Evolutionary conservation across 2,329 filamentous ascomycete genomes (phyloP), one percentile per base, ranked within the genome.

Genomic region (Xylariales sp.): DNA sequence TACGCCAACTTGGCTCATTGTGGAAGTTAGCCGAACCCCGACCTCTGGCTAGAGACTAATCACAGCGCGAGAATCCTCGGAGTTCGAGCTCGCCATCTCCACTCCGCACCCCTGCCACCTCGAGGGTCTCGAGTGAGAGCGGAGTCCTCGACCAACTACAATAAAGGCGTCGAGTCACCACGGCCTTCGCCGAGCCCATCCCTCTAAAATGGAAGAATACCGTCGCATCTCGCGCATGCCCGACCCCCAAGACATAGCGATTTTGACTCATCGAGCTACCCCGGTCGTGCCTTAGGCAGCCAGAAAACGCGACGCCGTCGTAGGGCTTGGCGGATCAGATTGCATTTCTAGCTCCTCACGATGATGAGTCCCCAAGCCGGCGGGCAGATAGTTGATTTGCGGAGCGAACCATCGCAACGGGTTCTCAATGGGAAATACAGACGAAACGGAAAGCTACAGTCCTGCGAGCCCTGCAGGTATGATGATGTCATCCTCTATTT

Each of bases 381-480:
- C 36, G 75, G 75, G 34, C 75, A 74, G 65, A 75, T 76, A 55
- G 71, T 76, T 68, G 71, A 76, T 66, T 68, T 76, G 65, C 71
- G 72, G 46, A 56, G 66, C 53, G 48, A 54, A 8, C 48, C 72
- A 30, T 69, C 70, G 30, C 72, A 68, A 34, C 68, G 66, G 39
- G 55, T 62, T 56, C 61, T 78, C 46, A 78, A 75, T 12, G 73
- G 72, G 34, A 79, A 74, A 59, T 79, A 79, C 55, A 72, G 78
- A 50, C 75, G 78, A 23, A 80, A 80, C 66, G 77, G 78, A 16
- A 79, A 79, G 69, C 62, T 80, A 32, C 78, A 80, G 71, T 79
- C 76, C 30, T 78, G 76, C 43, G 76, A 78, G 67, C 74, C 73
- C 3, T 77, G 76, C 70, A 73, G 75, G 61, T 75, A 69, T 64